These are phyloP conservation scores for Hirschioporus abietinus DNA, from an alignment of 768 basidiomycete species.

Conservation along the genomic window DNA sequence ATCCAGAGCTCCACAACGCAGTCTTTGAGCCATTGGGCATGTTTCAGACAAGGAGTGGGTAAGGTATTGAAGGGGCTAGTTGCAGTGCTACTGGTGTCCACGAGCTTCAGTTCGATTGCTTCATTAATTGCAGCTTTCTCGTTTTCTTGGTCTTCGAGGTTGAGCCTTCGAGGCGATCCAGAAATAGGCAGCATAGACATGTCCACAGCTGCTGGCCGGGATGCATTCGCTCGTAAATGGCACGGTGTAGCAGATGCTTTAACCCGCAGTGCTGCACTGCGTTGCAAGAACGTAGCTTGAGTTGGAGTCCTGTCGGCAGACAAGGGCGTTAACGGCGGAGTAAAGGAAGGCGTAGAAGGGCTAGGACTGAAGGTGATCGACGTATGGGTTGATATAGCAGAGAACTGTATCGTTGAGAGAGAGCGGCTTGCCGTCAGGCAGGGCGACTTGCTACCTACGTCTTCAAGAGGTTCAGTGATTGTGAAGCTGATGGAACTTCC, in stretches of 20 bases:
- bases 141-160: background rate
- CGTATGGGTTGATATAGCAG: background rate
- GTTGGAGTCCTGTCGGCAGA: background rate
- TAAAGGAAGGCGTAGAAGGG: background rate
- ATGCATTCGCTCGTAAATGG: no score
- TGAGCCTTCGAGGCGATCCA: background rate
- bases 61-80: background rate
- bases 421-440: background rate
- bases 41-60: background rate
- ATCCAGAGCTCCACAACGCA: conserved; percentile 60
- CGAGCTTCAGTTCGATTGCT: background rate
- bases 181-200: background rate
- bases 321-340: background rate
- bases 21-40: conserved; percentile 43
- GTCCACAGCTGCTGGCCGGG: background rate
- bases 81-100: background rate
- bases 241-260: background rate
- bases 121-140: background rate
- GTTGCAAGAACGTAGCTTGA: background rate
- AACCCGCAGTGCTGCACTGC: background rate
- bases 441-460: background rate
- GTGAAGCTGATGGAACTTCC: background rate
- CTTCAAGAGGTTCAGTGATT: background rate
- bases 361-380: background rate
- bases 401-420: background rate